These are phyloP conservation scores for Candida freyschussii DNA, from an alignment of 1,139 yeast species.

Conservation along the genomic window DNA sequence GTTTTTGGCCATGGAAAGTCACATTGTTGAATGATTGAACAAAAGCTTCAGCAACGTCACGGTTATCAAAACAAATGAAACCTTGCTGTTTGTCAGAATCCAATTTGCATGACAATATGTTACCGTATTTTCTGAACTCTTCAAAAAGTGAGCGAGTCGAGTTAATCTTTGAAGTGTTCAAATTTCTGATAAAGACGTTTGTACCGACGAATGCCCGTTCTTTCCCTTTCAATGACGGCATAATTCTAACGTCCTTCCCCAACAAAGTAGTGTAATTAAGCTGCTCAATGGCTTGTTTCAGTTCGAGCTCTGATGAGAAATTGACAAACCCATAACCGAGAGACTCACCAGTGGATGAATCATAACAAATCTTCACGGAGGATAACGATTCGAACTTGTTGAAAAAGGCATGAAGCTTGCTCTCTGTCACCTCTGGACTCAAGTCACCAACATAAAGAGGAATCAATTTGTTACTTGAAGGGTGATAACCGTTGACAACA, in stretches of 20 bases:
- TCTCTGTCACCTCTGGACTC: conserved; percentile 35
- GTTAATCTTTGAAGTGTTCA: conserved; percentile 23
- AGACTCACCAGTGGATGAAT: conserved; percentile 34
- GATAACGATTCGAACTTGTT: conserved; percentile 34
- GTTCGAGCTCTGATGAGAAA: conserved; percentile 34
- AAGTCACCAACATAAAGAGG: conserved; percentile 50
- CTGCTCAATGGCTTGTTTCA: conserved; percentile 38
- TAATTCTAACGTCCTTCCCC: conserved; percentile 43
- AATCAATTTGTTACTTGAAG: conserved; percentile 13
- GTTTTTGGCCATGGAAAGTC: conserved; percentile 27
- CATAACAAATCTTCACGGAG: conserved; percentile 44
- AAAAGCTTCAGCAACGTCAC: conserved; percentile 35
- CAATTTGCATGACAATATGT: conserved; percentile 42
- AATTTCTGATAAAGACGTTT: conserved; percentile 37
- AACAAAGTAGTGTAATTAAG: conserved; percentile 38
- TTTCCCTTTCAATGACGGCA: conserved; percentile 44
- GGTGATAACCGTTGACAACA: conserved; percentile 21
- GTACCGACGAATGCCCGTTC: conserved; percentile 30
- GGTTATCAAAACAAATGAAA: conserved; percentile 40
- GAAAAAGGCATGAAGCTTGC: conserved; percentile 33
- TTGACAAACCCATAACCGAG: conserved; percentile 52
- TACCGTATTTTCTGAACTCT: conserved; percentile 36
- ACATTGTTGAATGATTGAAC: conserved; percentile 33
- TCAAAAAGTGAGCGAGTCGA: conserved; percentile 41
- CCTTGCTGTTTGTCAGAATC: conserved; percentile 39